phyloP scores from a whole-genome alignment of 2,329 filamentous ascomycete genomes.

The Diplodia intermedia region DNA sequence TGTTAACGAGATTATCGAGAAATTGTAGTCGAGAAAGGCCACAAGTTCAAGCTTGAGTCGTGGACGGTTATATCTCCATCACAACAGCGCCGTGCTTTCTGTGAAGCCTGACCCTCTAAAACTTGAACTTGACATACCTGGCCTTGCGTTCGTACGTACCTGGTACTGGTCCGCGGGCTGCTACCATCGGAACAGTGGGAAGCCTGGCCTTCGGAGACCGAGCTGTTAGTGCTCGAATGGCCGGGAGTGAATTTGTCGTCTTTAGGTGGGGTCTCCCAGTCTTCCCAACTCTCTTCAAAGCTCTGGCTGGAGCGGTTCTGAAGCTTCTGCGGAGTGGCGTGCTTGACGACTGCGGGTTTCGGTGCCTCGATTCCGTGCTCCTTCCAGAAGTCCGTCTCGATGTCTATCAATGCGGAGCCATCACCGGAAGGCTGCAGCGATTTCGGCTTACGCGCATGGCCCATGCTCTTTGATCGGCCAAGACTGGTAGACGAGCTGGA shows the following conservation, averaged over 20 bases:
- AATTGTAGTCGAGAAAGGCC: conserved; percentile 39
- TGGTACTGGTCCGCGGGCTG: conserved; percentile 62
- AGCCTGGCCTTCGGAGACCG: conserved; percentile 57
- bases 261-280: conserved; percentile 53
- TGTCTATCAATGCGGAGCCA: conserved; percentile 43
- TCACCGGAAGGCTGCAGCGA: conserved; percentile 33
- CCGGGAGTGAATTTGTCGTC: conserved; percentile 42
- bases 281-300: conserved; percentile 61
- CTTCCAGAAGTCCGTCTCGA: conserved; percentile 53
- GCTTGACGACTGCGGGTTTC: conserved; percentile 40
- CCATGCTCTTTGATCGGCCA: conserved; percentile 21
- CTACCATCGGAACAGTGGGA: conserved; percentile 51
- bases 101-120: conserved; percentile 21
- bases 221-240: conserved; percentile 52
- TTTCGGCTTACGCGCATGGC: conserved; percentile 20
- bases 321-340: conserved; percentile 48
- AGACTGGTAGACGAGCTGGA: conserved; percentile 21
- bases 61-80: neutral
- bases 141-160: conserved; percentile 49
- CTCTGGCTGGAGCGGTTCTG: conserved; percentile 51
- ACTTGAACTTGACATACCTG: conserved; percentile 33
- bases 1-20: neutral
- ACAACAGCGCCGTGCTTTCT: neutral
- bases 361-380: conserved; percentile 48
- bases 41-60: conserved; percentile 31